Conservation (phyloP, 495 filamentous ascomycete species). For the Cercophora samala region DNA sequence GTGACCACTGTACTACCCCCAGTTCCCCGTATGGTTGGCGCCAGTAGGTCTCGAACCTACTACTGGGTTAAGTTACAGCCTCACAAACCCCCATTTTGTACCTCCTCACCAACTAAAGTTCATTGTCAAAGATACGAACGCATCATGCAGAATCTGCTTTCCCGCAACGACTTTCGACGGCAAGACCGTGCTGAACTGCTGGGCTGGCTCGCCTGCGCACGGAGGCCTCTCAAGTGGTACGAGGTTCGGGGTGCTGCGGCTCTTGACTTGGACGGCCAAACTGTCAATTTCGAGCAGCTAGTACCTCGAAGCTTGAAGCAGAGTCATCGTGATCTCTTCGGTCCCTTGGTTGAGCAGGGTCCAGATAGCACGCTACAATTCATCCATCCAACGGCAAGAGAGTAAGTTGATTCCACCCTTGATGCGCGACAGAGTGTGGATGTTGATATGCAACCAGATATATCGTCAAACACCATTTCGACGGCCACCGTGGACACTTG, state of each 20-base stretch:
- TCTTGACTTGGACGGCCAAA: background rate
- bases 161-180: background rate
- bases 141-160: background rate
- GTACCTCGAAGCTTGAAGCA: background rate
- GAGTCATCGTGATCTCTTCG: background rate
- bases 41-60: too few relatives aligned
- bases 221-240: conserved; percentile 2
- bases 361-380: background rate
- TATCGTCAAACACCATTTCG: background rate
- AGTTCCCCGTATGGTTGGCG: too few relatives aligned
- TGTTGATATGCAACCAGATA: background rate
- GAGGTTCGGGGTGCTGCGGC: background rate
- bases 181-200: background rate
- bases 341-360: background rate
- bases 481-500: background rate
- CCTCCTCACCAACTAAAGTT: background rate
- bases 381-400: conserved; percentile 4
- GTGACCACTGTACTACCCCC: too few relatives aligned
- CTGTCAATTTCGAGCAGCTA: background rate
- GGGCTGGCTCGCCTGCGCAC: background rate
- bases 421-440: background rate
- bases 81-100: background rate
- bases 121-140: background rate
- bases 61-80: too few relatives aligned
- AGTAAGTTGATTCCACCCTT: background rate